Evolutionary conservation across 2,329 filamentous ascomycete species (phyloP).

Genomic region (Pestalotiopsis sp.): DNA sequence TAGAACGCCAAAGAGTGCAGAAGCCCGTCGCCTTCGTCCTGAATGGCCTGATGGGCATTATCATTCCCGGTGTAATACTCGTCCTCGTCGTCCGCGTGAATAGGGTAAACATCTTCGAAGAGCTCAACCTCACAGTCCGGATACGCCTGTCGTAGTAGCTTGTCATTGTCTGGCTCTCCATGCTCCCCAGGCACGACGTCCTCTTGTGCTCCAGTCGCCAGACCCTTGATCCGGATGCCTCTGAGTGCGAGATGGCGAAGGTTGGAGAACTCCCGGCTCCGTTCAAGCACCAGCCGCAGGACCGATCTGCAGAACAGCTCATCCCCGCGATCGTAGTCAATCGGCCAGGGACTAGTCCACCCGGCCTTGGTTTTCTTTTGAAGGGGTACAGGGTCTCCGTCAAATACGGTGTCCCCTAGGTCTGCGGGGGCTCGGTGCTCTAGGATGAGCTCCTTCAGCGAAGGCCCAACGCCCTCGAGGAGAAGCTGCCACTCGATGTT

Average conservation of each 20-base stretch:
- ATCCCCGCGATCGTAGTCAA: conserved; percentile 1
- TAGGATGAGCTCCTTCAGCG: conserved; percentile 7
- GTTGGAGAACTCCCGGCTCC: conserved; percentile 1
- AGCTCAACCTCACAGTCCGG: conserved; percentile 10
- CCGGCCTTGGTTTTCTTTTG: not conserved
- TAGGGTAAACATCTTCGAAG: not conserved
- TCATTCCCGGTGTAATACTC: not conserved
- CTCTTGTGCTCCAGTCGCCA: not conserved
- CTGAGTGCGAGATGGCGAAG: conserved; percentile 8
- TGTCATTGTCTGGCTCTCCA: conserved; percentile 5
- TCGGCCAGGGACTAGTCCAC: not conserved
- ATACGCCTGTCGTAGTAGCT: not conserved
- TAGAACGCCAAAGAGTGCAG: not conserved
- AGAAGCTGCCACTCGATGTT: conserved; percentile 4
- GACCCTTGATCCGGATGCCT: conserved; percentile 8
- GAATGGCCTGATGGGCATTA: not conserved
- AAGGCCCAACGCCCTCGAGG: not conserved
- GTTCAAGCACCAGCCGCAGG: conserved; percentile 4
- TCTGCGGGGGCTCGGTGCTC: conserved; percentile 5
- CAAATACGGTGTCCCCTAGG: not conserved
- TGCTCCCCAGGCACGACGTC: not conserved
- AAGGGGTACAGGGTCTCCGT: not conserved
- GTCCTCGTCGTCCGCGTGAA: not conserved
- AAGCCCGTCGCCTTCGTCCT: conserved; percentile 14
- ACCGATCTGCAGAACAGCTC: conserved; percentile 8